Conservation (phyloP, 352 stramenopile genomes). For the Pelagophyceae sp. region DNA sequence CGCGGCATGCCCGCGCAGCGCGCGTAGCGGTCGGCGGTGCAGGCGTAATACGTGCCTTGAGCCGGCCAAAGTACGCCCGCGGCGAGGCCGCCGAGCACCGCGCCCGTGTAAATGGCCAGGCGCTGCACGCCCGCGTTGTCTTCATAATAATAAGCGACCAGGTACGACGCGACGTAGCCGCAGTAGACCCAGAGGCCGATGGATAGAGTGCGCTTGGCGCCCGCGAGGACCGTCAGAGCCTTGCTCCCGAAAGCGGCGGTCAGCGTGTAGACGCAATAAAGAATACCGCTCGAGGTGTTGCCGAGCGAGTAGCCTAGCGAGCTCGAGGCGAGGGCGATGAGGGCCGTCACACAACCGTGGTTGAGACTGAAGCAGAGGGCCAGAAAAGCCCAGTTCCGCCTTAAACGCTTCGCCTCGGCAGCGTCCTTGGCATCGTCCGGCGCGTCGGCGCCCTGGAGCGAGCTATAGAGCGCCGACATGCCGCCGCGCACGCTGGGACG, state of each 20-base stretch:
- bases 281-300: neutral
- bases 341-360: slow-evolving; percentile 13
- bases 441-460: too few relatives aligned
- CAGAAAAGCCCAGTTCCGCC: neutral
- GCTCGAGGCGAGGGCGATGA: neutral
- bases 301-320: neutral
- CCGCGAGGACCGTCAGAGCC: neutral
- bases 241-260: neutral
- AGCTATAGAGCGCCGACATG: too few relatives aligned
- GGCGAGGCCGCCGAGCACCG: slow-evolving; percentile 6
- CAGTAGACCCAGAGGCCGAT: slow-evolving; percentile 9
- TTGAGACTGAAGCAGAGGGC: neutral
- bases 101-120: neutral
- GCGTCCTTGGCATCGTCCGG: too few relatives aligned
- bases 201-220: neutral
- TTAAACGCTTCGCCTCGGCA: too few relatives aligned
- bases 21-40: neutral
- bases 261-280: slow-evolving; percentile 13
- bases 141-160: neutral
- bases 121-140: neutral
- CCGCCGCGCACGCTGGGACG: too few relatives aligned
- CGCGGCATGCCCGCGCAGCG: neutral
- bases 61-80: slow-evolving; percentile 10
- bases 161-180: neutral
- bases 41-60: slow-evolving; percentile 1